These are phyloP conservation scores for Talaromyces verruculosus DNA, from an alignment of 2,329 filamentous ascomycete genomes.

Conservation along the genomic window DNA sequence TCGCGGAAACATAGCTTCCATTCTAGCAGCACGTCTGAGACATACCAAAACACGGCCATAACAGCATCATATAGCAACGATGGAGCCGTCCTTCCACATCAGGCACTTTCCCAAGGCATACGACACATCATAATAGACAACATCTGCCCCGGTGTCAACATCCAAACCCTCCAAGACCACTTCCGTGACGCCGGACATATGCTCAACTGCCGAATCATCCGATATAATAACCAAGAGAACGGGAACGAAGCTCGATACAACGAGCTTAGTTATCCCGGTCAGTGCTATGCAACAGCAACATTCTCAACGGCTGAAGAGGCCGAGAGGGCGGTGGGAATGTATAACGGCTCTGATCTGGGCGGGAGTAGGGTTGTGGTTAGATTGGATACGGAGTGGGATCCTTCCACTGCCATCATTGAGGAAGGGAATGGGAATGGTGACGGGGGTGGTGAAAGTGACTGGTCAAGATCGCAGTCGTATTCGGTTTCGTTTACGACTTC, in stretches of 20 bases:
- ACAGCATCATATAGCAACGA: not conserved
- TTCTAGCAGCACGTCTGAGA: not conserved
- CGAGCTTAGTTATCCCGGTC: constrained; percentile 5
- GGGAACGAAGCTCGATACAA: not conserved
- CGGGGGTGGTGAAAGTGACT: constrained; percentile 2
- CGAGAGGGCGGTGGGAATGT: constrained; percentile 33
- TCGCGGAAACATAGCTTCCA: not conserved
- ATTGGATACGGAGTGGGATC: constrained; percentile 29
- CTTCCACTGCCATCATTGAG: not conserved
- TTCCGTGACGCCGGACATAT: constrained; percentile 33
- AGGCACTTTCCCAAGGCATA: not conserved
- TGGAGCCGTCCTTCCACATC: not conserved
- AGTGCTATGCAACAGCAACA: constrained; percentile 30
- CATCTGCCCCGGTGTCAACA: constrained; percentile 33
- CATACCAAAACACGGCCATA: not conserved
- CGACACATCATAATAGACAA: constrained; percentile 30
- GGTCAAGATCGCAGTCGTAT: constrained; percentile 11
- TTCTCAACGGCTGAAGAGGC: constrained; percentile 37
- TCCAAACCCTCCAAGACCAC: constrained; percentile 30
- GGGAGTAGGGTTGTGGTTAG: constrained; percentile 36
- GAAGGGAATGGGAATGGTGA: not conserved
- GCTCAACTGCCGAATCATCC: constrained; percentile 34
- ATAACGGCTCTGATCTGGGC: constrained; percentile 37
- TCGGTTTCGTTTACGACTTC: constrained; percentile 6
- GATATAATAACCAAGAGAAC: constrained; percentile 24